Base-by-base conservation (phyloP, 2,329 filamentous ascomycete genomes). In the Phialophora chinensis region DNA sequence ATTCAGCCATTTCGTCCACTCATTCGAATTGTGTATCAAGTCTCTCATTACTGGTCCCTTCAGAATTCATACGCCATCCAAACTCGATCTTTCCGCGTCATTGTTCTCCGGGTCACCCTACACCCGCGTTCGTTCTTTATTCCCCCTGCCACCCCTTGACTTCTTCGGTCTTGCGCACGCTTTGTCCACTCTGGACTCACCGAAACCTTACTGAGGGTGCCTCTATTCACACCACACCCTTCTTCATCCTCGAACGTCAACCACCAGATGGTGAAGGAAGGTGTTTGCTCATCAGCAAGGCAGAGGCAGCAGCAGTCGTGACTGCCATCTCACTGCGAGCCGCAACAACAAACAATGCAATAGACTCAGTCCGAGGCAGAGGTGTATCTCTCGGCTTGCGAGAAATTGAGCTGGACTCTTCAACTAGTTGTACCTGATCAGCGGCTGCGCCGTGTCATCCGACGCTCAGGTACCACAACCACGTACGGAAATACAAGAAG, bases 381-480 rank as follows among this genome's bases (percentile, higher is more conserved):
- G 38, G 38, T 7, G 38, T 44, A 8, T 44, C 47, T 54, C 35
- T 58, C 44, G 38, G 62, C 49, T 29, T 53, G n/a, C 20, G 38
- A 55, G 55, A 42, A 67, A 66, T 71, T 60, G 71, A 73, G 71
- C 71, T 71, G 71, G 70, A 59, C 70, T 72, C 70, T 72, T 71
- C 38, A 44, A 44, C 38, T n/a, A 44, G 69, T 65, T 63, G 54
- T 59, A 53, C 56, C 49, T 67, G 68, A 66, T 58, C 58, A 65
- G 58, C 71, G 70, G 70, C 67, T 71, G 71, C 58, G 68, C 71
- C 70, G 70, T 67, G 57, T 47, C 55, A 8, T 31, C 53, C n/a
- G 53, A 20, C 14, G 20, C 27, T 55, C 12, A 31, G 53, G 25
- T 29, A 35, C 29, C 8, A 55, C 52, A 23, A 7, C 14, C 27